These are phyloP conservation scores for Alternaria consortialis DNA, from an alignment of 2,329 filamentous ascomycete species.

Conservation along the genomic window DNA sequence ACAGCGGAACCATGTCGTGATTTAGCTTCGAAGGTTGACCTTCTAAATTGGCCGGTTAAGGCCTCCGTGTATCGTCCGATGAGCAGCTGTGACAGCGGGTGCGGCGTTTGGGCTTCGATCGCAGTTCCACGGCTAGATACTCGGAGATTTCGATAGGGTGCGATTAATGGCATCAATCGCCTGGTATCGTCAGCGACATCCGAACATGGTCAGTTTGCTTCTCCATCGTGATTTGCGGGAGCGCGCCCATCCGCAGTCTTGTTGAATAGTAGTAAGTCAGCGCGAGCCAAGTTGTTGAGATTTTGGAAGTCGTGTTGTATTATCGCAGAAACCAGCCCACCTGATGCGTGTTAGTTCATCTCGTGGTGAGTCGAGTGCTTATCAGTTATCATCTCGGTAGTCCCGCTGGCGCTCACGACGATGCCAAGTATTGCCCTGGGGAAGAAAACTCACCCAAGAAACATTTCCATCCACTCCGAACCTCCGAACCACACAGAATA, in stretches of 20 bases:
- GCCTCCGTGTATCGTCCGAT: slow-evolving; percentile 2
- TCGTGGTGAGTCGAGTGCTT: background rate
- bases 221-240: background rate
- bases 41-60: background rate
- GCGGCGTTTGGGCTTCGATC: background rate
- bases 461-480: background rate
- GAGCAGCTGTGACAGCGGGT: background rate
- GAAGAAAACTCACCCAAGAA: slow-evolving; percentile 4
- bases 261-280: background rate
- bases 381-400: background rate
- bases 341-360: background rate
- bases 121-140: background rate
- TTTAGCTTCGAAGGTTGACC: background rate
- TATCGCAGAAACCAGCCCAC: background rate
- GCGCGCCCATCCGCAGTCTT: background rate
- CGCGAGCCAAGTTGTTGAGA: background rate
- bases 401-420: background rate
- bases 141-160: background rate
- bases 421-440: slow-evolving; percentile 3
- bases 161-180: background rate
- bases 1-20: background rate
- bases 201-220: background rate
- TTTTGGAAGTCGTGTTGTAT: background rate
- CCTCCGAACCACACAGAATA: background rate
- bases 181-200: background rate